These are phyloP conservation scores for Digitaria exilis DNA, from an alignment of 202 grass and related monocot genomes.

Conservation along the genomic window DNA sequence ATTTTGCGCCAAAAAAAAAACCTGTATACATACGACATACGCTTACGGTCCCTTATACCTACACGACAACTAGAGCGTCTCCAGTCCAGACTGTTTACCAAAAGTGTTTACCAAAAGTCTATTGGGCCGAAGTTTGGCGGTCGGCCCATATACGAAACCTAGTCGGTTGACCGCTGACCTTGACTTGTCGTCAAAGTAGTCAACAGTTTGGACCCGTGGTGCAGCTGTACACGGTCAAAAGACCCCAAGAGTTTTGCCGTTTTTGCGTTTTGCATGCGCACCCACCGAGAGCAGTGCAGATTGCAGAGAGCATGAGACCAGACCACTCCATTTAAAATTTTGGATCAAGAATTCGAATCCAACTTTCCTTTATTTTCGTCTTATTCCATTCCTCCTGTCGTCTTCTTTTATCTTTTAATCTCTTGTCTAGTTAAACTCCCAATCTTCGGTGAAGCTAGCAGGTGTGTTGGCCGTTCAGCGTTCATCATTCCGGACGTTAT, in stretches of 20 bases:
- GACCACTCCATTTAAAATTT: background rate
- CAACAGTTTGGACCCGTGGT: background rate
- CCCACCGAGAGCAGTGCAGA: background rate
- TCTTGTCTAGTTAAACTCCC: background rate
- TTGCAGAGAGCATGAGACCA: background rate
- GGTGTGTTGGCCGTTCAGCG: too few species aligned
- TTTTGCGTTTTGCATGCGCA: background rate
- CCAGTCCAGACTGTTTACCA: too few species aligned
- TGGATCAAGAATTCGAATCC: background rate
- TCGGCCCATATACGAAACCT: background rate
- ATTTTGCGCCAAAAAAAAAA: too few species aligned
- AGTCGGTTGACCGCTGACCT: conserved; percentile 3
- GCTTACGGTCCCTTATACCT: too few species aligned
- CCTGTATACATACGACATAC: too few species aligned
- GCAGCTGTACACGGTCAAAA: background rate
- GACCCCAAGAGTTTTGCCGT: background rate
- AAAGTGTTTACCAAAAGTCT: background rate
- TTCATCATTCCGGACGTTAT: background rate
- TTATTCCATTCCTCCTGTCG: conserved; percentile 3
- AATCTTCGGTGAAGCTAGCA: background rate
- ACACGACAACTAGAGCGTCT: too few species aligned
- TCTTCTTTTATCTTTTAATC: background rate
- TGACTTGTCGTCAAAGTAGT: background rate
- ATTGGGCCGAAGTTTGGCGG: background rate
- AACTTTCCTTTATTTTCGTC: background rate